Percentiles rank a stretch among this genome's conserved stretches.
phyloP scores from a whole-genome alignment of 2,329 filamentous ascomycete genomes.

The Metarhizium anisopliae region DNA sequence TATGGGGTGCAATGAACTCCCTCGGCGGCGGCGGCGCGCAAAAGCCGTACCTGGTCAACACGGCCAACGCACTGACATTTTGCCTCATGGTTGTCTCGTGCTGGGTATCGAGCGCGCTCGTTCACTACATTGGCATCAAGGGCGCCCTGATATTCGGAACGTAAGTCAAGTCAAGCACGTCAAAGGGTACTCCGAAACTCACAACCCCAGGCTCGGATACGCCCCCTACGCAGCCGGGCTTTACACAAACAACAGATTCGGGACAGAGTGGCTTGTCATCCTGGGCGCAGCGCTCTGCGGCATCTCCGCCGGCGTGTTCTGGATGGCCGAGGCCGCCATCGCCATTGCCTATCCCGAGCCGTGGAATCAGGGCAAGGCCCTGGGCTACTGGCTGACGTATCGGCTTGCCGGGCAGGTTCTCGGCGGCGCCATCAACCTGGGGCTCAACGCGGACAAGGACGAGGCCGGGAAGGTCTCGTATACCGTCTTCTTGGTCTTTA shows the following conservation, averaged over 20 bases:
- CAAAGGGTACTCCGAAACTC: not conserved
- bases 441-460: conserved; percentile 49
- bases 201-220: conserved; percentile 42
- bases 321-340: conserved; percentile 67
- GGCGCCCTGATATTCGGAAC: conserved; percentile 63
- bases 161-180: conserved; percentile 22
- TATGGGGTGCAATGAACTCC: conserved; percentile 67
- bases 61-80: conserved; percentile 63
- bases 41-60: conserved; percentile 58
- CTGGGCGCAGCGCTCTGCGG: conserved; percentile 62
- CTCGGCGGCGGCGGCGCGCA: conserved; percentile 61
- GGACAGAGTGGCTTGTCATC: conserved; percentile 59
- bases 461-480: conserved; percentile 59
- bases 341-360: conserved; percentile 65
- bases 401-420: conserved; percentile 57
- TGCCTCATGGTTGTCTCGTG: conserved; percentile 66
- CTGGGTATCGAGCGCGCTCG: conserved; percentile 53
- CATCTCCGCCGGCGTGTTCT: conserved; percentile 63
- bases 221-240: conserved; percentile 62
- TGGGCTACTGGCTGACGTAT: conserved; percentile 59
- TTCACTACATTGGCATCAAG: conserved; percentile 62
- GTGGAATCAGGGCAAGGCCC: conserved; percentile 52
- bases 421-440: conserved; percentile 63
- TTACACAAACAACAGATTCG: conserved; percentile 64
- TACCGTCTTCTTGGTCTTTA: conserved; percentile 60